Percentiles rank a stretch among this genome's conserved stretches.
phyloP scores from a whole-genome alignment of 768 basidiomycete genomes.

The Boletales sp. region DNA sequence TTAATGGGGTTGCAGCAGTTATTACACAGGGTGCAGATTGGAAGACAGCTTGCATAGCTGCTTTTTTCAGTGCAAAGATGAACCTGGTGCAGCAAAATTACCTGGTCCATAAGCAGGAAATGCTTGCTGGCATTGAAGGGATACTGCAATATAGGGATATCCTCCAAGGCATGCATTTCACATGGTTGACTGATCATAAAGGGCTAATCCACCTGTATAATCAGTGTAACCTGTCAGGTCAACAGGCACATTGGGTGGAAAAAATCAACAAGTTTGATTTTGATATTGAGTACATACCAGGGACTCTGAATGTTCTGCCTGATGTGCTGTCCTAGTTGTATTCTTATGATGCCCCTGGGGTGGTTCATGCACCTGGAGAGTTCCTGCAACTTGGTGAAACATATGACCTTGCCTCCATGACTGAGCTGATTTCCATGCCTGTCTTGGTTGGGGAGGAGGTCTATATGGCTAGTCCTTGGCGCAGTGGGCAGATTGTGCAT shows the following conservation, averaged over 20 bases:
- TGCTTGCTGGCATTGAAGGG: constrained; percentile 34
- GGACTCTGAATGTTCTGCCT: constrained; percentile 26
- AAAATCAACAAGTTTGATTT: constrained; percentile 29
- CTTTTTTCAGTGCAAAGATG: constrained; percentile 23
- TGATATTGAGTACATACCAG: constrained; percentile 25
- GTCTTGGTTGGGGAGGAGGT: neutral
- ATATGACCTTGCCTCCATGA: neutral
- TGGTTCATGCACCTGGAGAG: neutral
- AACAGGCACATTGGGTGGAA: constrained; percentile 38
- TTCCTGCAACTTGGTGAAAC: neutral
- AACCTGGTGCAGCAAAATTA: constrained; percentile 43
- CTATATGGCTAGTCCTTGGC: neutral
- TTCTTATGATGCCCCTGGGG: neutral
- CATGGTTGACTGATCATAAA: constrained; percentile 29
- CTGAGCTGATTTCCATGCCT: neutral
- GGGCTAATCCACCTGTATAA: constrained; percentile 25
- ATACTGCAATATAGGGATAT: constrained; percentile 29
- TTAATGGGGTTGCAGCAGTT: neutral
- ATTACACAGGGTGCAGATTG: neutral
- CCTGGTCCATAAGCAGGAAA: constrained; percentile 37
- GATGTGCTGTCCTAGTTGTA: constrained; percentile 25
- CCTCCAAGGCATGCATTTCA: constrained; percentile 29
- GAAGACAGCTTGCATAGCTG: neutral
- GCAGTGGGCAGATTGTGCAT: too few relatives aligned
- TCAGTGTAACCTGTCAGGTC: constrained; percentile 31